phyloP scores from a whole-genome alignment of 768 basidiomycete species.

The Pulveroboletus sp. region DNA sequence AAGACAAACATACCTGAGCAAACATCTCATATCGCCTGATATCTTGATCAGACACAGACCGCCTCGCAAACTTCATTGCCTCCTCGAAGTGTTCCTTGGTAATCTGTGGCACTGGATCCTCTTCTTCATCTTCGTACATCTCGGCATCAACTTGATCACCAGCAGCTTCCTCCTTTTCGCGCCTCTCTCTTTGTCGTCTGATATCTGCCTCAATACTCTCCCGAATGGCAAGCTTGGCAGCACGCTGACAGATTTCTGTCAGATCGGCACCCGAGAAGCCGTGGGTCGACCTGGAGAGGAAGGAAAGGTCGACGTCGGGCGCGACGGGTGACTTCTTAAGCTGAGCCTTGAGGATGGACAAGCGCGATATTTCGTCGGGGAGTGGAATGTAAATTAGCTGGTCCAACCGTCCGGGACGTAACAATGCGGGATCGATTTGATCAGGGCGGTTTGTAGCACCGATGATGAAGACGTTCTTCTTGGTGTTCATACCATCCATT shows the following conservation, averaged over 20 bases:
- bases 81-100: constrained; percentile 95
- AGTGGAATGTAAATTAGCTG: constrained; percentile 99
- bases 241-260: constrained; percentile 98
- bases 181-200: constrained; percentile 67
- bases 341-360: constrained; percentile 86
- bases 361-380: constrained; percentile 87
- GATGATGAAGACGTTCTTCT: constrained; percentile 99
- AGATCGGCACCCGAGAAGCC: constrained; percentile 99
- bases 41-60: constrained; percentile 94
- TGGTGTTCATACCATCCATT: constrained; percentile 98
- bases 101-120: constrained; percentile 89
- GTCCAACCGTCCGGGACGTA: constrained; percentile 97
- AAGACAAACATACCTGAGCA: constrained; percentile 56
- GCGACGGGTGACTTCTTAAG: constrained; percentile 92
- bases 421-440: constrained; percentile 88
- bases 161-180: constrained; percentile 68
- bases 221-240: constrained; percentile 95
- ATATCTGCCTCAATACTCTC: constrained; percentile 94
- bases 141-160: constrained; percentile 64
- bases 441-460: constrained; percentile 97
- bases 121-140: constrained; percentile 64
- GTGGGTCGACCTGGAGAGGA: constrained; percentile 89
- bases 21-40: constrained; percentile 99
- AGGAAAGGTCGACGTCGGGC: constrained; percentile 73
- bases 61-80: constrained; percentile 96